A percentile compares a stretch with the other conserved stretches of the same genome.
Evolutionary conservation across 2,329 filamentous ascomycete species (phyloP).

Genomic region (Ophiocordyceps camponoti-floridani): DNA sequence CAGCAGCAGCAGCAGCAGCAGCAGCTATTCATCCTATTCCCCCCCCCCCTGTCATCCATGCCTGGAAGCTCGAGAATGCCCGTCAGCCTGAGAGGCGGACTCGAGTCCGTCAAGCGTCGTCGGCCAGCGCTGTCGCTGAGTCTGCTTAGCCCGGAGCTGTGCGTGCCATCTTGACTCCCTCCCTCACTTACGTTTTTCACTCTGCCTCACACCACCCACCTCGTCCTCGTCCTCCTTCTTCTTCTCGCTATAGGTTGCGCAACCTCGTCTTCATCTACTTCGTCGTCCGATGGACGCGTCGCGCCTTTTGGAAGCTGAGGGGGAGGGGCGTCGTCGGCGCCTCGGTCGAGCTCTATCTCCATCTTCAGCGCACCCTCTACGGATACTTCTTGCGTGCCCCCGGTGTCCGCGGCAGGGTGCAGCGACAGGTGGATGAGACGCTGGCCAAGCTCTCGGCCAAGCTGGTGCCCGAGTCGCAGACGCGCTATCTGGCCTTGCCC

Average conservation of each 20-base stretch:
- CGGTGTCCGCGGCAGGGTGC: constrained; percentile 70
- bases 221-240: neutral
- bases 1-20: no score
- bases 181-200: no score
- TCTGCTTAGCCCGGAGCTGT: constrained; percentile 52
- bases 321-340: constrained; percentile 78
- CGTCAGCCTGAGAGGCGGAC: constrained; percentile 49
- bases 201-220: neutral
- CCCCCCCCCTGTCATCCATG: constrained; percentile 33
- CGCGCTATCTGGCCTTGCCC: constrained; percentile 59
- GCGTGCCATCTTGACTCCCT: constrained; percentile 15
- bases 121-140: constrained; percentile 36
- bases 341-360: constrained; percentile 53
- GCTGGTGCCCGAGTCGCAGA: constrained; percentile 57
- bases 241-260: constrained; percentile 39
- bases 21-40: no score
- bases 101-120: constrained; percentile 40
- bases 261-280: constrained; percentile 86
- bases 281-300: constrained; percentile 65
- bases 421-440: constrained; percentile 66
- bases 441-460: constrained; percentile 69
- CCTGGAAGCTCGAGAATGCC: constrained; percentile 53
- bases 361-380: constrained; percentile 57
- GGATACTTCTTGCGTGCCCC: constrained; percentile 73
- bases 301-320: constrained; percentile 65